Percentiles rank a stretch among this genome's conserved stretches.
These are phyloP conservation scores for Osmanthus fragrans DNA, from an alignment of 257 asterid species.

Conservation along the genomic window DNA sequence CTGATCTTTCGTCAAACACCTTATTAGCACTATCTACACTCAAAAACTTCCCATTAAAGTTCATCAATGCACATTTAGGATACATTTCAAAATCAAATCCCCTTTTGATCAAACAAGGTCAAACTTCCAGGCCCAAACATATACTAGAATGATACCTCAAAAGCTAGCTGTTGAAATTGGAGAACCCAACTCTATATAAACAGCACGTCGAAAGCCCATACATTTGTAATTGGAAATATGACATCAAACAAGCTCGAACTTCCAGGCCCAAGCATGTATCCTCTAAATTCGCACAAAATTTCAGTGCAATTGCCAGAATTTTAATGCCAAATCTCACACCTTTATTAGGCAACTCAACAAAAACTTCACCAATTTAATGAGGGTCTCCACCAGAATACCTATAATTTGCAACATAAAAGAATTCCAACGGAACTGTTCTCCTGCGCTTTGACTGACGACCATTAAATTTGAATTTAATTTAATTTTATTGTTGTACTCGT, in stretches of 20 bases:
- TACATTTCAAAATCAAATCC: too few species aligned
- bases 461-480: too few species aligned
- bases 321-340: slow-evolving; percentile 47
- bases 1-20: slow-evolving; percentile 38
- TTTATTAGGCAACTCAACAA: slow-evolving; percentile 35
- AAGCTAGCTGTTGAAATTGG: too few species aligned
- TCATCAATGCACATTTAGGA: too few species aligned
- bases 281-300: slow-evolving; percentile 45
- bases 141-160: too few species aligned
- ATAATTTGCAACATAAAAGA: slow-evolving; percentile 42
- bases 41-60: slow-evolving; percentile 24
- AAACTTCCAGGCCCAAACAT: too few species aligned
- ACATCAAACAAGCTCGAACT: slow-evolving; percentile 47
- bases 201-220: slow-evolving; percentile 38
- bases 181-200: slow-evolving; percentile 40
- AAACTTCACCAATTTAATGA: slow-evolving; percentile 49
- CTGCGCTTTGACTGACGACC: too few species aligned
- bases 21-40: slow-evolving; percentile 40
- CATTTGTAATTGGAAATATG: slow-evolving; percentile 16
- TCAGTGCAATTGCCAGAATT: slow-evolving; percentile 37
- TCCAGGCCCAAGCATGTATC: slow-evolving; percentile 47
- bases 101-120: too few species aligned
- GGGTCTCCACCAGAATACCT: slow-evolving; percentile 51
- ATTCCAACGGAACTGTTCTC: too few species aligned
- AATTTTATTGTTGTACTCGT: too few species aligned